These are phyloP conservation scores for Schoenoplectus triqueter DNA, from an alignment of 202 grass and related monocot species.

Conservation along the genomic window DNA sequence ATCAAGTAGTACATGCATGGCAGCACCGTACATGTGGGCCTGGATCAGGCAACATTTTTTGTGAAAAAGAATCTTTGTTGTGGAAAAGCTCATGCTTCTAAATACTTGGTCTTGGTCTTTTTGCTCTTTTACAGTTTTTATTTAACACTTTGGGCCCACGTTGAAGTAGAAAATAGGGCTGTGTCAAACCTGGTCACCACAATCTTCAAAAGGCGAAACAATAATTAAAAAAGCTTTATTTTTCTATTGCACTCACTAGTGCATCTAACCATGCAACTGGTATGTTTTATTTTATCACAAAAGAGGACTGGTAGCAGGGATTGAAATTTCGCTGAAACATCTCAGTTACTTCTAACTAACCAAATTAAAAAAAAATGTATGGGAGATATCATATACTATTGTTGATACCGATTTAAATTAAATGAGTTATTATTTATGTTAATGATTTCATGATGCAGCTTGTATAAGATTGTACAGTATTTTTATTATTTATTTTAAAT, in stretches of 20 bases:
- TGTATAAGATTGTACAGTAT: no score
- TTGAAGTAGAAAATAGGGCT: not conserved
- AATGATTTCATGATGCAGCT: no score
- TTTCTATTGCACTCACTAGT: no score
- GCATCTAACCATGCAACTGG: no score
- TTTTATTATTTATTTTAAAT: no score
- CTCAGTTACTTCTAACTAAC: not conserved
- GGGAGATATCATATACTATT: no score
- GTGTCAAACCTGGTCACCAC: not conserved
- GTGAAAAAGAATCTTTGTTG: not conserved
- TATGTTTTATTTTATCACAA: not conserved
- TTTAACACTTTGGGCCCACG: conserved; percentile 9
- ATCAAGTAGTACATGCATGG: not conserved
- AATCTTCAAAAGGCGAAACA: not conserved
- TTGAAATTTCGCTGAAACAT: not conserved
- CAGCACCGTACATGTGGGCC: conserved; percentile 16
- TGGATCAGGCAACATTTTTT: conserved; percentile 28
- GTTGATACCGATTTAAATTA: no score
- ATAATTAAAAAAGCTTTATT: not conserved
- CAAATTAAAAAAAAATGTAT: no score
- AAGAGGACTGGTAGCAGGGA: not conserved
- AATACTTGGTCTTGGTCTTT: not conserved
- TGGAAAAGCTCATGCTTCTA: not conserved
- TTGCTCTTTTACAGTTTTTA: not conserved
- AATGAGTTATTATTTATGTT: no score